Evolutionary conservation across 805 yeast genomes (phyloP), one percentile per base, ranked within the genome.

Genomic region (Blastobotrys chiropterorum): DNA sequence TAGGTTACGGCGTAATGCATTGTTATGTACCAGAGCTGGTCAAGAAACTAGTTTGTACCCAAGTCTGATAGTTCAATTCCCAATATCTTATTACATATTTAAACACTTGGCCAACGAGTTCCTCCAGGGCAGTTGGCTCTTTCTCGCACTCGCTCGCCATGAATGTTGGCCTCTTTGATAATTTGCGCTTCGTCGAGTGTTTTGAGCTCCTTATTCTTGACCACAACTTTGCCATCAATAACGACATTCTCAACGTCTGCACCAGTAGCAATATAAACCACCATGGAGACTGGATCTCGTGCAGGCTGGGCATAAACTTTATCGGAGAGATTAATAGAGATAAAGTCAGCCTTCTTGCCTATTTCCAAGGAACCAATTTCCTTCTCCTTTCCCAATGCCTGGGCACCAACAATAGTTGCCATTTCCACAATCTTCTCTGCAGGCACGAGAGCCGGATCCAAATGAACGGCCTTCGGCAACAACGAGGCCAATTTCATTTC

Each of bases 241-340:
- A 53, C 56, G 14, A 53, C 56, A 7, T 39, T 51, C n/a, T 49
- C 53, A 6, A 53, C 56, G 40, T 53, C 56, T 31, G 56, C 56
- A 17, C 56, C 56, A 11, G 56, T 51, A 14, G 56, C 56, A 43
- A 52, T 53, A 44, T 53, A 53, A 20, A 53, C 56, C 15, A 53
- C 53, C 21, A 53, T 41, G 11, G 56, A 52, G 14, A 53, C 56
- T 16, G 55, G 56, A 52, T 48, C 53, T 34, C 55, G 15, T 11
- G 44, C 3, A 15, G 56, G 56, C 16, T 19, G 31, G 26, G 51
- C 55, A 21, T 53, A 49, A 16, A 53, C 46, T 50, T 49, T 52
- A 38, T 48, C 26, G 2, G 48, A 44, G 16, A 52, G 46, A 38
- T 52, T 44, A 16, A 52, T 49, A 11, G 50, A 30, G 26, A 44